Evolutionary conservation across 2,329 filamentous ascomycete genomes (phyloP).

Genomic region (Trichoderma guizhouense): DNA sequence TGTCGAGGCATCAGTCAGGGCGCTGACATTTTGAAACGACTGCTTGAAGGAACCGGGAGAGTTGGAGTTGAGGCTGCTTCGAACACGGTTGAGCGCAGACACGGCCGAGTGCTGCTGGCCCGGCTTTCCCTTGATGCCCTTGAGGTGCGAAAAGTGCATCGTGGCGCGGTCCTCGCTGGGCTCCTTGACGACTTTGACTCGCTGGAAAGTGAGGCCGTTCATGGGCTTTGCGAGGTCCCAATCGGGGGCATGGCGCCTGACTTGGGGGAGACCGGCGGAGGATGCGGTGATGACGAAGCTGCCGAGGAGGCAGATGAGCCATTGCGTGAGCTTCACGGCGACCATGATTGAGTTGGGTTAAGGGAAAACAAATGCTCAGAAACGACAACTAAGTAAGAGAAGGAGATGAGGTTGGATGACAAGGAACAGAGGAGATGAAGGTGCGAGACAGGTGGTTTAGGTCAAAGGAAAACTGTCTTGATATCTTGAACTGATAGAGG

Average conservation of each 20-base stretch:
- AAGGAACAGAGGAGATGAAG: neutral
- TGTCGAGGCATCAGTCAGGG: slow-evolving; percentile 38
- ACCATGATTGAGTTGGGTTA: neutral
- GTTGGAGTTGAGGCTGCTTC: slow-evolving; percentile 20
- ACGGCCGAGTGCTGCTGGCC: slow-evolving; percentile 27
- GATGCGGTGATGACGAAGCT: neutral
- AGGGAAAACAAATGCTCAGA: neutral
- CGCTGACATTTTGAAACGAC: slow-evolving; percentile 37
- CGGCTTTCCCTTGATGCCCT: slow-evolving; percentile 26
- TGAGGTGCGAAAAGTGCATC: slow-evolving; percentile 34
- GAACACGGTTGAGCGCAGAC: slow-evolving; percentile 29
- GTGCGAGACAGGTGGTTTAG: neutral
- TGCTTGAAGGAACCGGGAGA: slow-evolving; percentile 22
- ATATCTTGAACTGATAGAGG: neutral
- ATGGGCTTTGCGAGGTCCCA: slow-evolving; percentile 37
- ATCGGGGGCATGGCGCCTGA: slow-evolving; percentile 14
- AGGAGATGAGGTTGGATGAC: neutral
- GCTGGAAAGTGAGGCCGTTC: slow-evolving; percentile 38
- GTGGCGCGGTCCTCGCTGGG: slow-evolving; percentile 30
- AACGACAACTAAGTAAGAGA: neutral
- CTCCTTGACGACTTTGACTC: slow-evolving; percentile 28
- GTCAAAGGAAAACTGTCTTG: neutral
- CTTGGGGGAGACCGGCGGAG: neutral
- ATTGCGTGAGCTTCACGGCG: neutral
- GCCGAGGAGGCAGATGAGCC: slow-evolving; percentile 17